Evolutionary conservation across 1,284 basidiomycete genomes (phyloP).

Genomic region (Ganoderma leucocontextum): DNA sequence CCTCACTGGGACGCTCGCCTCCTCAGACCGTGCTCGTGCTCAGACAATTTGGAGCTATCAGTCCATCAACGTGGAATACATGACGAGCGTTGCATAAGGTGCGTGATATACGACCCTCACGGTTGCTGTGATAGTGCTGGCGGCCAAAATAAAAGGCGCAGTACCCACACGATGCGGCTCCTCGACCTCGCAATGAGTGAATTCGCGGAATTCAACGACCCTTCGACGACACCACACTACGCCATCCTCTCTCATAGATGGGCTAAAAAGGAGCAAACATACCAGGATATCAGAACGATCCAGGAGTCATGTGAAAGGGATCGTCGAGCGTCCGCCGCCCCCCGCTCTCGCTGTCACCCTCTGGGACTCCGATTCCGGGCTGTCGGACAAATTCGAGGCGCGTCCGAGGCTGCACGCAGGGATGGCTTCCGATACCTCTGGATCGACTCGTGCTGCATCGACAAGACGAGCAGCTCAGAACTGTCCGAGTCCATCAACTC

Average conservation of each 20-base stretch:
- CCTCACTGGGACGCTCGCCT: too few relatives aligned
- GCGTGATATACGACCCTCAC: neutral
- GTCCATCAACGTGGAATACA: too few relatives aligned
- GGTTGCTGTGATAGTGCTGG: neutral
- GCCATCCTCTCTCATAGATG: neutral
- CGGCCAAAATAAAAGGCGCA: neutral
- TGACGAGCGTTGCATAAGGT: too few relatives aligned
- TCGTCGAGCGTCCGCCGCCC: neutral
- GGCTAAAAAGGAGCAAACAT: slow-evolving; percentile 48
- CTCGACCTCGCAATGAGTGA: neutral
- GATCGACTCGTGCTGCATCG: slow-evolving; percentile 1
- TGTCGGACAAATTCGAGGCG: neutral
- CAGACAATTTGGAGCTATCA: too few relatives aligned
- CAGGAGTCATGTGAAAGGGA: neutral
- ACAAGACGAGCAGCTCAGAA: slow-evolving; percentile 3
- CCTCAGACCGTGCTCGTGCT: too few relatives aligned
- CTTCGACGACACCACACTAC: neutral
- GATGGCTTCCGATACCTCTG: neutral
- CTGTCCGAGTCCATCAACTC: neutral
- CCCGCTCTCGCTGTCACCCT: too few relatives aligned
- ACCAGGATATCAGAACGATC: slow-evolving; percentile 41
- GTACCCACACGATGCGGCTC: neutral
- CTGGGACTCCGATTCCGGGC: neutral
- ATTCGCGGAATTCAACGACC: neutral
- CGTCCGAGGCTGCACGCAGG: neutral